These are phyloP conservation scores for sunflower (Helianthus annuus) DNA, from an alignment of 129 eudicot species.

Conservation along the genomic window HanXRQr2.0-SUNRISE NC_035441.2:102884479-102884978, in stretches of 20 bases:
- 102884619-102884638: background rate
- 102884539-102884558: conserved; percentile 7
- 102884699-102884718: conserved; percentile 96
- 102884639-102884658: conserved; percentile 12
- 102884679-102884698: background rate
- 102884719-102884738: conserved; percentile 99
- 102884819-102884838: background rate
- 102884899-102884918: too few species aligned
- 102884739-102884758: conserved; percentile 99
- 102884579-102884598: conserved; percentile 7
- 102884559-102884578: background rate
- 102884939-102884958: background rate
- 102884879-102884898: too few species aligned
- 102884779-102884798: background rate
- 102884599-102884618: conserved; percentile 15
- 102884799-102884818: background rate
- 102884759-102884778: conserved; percentile 72
- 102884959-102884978: too few species aligned
- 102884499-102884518: conserved; percentile 95
- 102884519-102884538: conserved; percentile 63
- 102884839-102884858: background rate
- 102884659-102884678: conserved; percentile 18
- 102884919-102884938: background rate
- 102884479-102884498: conserved; percentile 98
- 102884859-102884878: too few species aligned